Percentiles rank a stretch among this genome's conserved stretches.
These are phyloP conservation scores for Verbena officinalis DNA, from an alignment of 257 asterid species.

Conservation along the genomic window DNA sequence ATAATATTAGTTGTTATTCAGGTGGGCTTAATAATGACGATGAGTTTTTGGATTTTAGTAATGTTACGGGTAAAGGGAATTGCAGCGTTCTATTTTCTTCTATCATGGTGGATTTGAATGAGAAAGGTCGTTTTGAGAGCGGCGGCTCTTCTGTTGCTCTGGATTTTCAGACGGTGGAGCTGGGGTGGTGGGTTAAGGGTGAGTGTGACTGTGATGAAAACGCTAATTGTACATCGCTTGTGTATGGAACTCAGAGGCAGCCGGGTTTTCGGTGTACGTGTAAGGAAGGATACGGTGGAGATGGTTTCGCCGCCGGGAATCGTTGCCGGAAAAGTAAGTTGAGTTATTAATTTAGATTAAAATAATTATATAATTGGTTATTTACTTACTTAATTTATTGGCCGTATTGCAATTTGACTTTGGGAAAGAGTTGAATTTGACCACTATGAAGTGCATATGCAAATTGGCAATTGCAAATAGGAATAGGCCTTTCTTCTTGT, in stretches of 20 bases:
- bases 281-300: constrained; percentile 63
- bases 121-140: background rate
- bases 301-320: constrained; percentile 58
- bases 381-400: constrained; percentile 15
- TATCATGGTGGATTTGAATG: constrained; percentile 41
- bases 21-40: constrained; percentile 19
- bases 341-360: constrained; percentile 9
- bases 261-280: constrained; percentile 70
- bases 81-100: constrained; percentile 59
- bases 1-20: constrained; percentile 47
- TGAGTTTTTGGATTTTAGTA: constrained; percentile 40
- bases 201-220: constrained; percentile 44
- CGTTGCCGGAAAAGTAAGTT: constrained; percentile 69
- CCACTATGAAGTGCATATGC: constrained; percentile 27
- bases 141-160: constrained; percentile 38
- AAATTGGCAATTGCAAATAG: background rate
- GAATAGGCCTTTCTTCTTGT: too few relatives aligned
- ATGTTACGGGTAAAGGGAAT: constrained; percentile 31
- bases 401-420: constrained; percentile 31
- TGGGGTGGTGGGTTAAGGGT: constrained; percentile 86
- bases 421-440: constrained; percentile 26
- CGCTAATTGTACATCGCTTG: constrained; percentile 45
- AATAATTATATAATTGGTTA: background rate
- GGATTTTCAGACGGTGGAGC: constrained; percentile 63
- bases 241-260: constrained; percentile 1